Evolutionary conservation across 2,329 filamentous ascomycete species (phyloP).

Genomic region (Epichloe scottii): DNA sequence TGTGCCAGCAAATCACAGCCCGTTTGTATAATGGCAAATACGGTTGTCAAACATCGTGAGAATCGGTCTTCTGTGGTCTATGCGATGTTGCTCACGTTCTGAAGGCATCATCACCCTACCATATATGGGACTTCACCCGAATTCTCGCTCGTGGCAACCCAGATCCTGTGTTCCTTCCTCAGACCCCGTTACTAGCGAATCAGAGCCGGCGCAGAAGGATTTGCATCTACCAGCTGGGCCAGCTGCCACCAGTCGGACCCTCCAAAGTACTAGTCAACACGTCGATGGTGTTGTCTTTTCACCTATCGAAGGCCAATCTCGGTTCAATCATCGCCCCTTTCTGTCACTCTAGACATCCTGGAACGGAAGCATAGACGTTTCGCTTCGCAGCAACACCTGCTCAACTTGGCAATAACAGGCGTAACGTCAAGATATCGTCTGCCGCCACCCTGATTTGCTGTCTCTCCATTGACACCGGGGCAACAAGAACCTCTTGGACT

Average conservation of each 20-base stretch:
- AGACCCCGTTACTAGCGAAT: neutral
- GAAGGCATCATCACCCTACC: neutral
- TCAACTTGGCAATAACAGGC: neutral
- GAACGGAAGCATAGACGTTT: neutral
- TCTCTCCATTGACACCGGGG: neutral
- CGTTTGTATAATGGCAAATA: neutral
- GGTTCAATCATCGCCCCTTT: too few species aligned
- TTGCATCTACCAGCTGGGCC: neutral
- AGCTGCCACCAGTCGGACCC: slow-evolving; percentile 4
- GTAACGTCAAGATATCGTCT: neutral
- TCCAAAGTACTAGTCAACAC: neutral
- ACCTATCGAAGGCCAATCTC: neutral
- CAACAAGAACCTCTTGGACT: neutral
- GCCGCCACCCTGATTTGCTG: neutral
- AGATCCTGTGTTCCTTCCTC: neutral
- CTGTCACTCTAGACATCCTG: neutral
- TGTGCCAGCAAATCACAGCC: neutral
- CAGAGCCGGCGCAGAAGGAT: neutral
- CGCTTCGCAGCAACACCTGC: neutral
- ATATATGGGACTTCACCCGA: neutral
- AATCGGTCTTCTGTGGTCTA: neutral
- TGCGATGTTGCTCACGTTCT: neutral
- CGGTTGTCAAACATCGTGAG: neutral
- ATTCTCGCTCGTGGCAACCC: neutral
- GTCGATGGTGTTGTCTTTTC: neutral